Evolutionary conservation across 805 yeast species (phyloP).

Genomic region (Wickerhamiella domercqiae): DNA sequence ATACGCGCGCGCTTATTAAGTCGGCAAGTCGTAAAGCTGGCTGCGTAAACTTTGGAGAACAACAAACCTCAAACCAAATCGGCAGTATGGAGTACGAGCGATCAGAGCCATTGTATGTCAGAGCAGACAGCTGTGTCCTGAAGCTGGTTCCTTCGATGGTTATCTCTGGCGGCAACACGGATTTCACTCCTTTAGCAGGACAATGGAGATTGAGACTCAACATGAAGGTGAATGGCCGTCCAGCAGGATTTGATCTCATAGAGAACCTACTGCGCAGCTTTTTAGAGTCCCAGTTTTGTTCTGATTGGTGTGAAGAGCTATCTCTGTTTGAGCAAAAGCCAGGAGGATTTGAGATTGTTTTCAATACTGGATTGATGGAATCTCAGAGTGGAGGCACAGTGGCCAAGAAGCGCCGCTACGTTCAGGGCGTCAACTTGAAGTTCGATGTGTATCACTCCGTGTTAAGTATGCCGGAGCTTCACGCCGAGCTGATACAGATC

Average conservation of each 20-base stretch:
- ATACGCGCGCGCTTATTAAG: too few relatives aligned
- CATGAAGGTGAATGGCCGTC: conserved; percentile 3
- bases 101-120: too few relatives aligned
- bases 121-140: too few relatives aligned
- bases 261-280: conserved; percentile 12
- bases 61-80: too few relatives aligned
- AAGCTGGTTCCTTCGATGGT: conserved; percentile 1
- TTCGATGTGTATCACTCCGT: conserved; percentile 2
- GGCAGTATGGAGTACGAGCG: too few relatives aligned
- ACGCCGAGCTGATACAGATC: conserved; percentile 4
- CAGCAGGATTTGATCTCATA: conserved; percentile 6
- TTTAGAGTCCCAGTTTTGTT: conserved; percentile 2
- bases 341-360: conserved; percentile 1
- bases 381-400: not conserved
- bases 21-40: too few relatives aligned
- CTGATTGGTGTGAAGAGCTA: not conserved
- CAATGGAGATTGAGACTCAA: conserved; percentile 9
- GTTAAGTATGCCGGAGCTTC: not conserved
- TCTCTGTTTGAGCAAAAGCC: conserved; percentile 1
- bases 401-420: conserved; percentile 4
- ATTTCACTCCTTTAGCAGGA: conserved; percentile 8
- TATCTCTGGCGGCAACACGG: conserved; percentile 5
- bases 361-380: conserved; percentile 3
- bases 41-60: too few relatives aligned
- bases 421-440: not conserved